Percentiles rank a stretch among this genome's conserved stretches.
phyloP scores from a whole-genome alignment of 1,284 basidiomycete species.

The Amylostereum areolatum region DNA sequence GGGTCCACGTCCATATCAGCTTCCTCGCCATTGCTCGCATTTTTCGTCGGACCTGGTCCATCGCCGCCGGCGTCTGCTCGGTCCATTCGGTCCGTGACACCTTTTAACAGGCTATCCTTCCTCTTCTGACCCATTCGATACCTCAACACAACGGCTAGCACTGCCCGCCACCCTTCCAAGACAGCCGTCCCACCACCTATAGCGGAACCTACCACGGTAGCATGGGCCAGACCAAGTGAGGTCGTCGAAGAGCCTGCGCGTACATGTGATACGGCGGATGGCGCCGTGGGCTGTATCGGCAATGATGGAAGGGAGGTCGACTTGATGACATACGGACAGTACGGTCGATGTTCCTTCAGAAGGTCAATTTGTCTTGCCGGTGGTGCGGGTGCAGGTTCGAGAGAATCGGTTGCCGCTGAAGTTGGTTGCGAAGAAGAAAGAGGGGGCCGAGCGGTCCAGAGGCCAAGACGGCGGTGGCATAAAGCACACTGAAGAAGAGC shows the following conservation, averaged over 20 bases:
- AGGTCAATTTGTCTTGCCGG: slow-evolving; percentile 55
- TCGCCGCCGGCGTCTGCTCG: slow-evolving; percentile 1
- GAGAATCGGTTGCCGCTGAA: slow-evolving; percentile 16
- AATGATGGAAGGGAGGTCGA: slow-evolving; percentile 61
- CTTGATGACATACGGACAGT: slow-evolving; percentile 72
- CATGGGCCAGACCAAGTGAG: no score
- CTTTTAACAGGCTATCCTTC: slow-evolving; percentile 29
- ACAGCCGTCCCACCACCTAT: slow-evolving; percentile 6
- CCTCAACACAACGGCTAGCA: slow-evolving; percentile 57
- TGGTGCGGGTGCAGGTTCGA: slow-evolving; percentile 12
- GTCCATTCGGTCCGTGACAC: slow-evolving; percentile 9
- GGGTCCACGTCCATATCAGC: slow-evolving; percentile 39
- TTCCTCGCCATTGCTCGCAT: slow-evolving; percentile 1
- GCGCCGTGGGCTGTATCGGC: slow-evolving; percentile 24
- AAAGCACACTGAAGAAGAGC: slow-evolving; percentile 58
- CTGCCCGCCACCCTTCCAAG: slow-evolving; percentile 75
- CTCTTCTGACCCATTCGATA: slow-evolving; percentile 57
- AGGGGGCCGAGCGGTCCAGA: slow-evolving; percentile 58
- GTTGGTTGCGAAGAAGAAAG: slow-evolving; percentile 10
- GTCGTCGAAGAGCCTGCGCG: slow-evolving; percentile 16
- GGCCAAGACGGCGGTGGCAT: slow-evolving; percentile 69
- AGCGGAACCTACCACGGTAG: no score
- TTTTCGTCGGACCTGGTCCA: slow-evolving; percentile 29
- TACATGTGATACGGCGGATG: slow-evolving; percentile 23
- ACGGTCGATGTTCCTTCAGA: slow-evolving; percentile 72